A percentile compares a stretch with the other conserved stretches of the same genome.
Evolutionary conservation across 2,329 filamentous ascomycete species (phyloP).

Genomic region (Fusarium coicis): DNA sequence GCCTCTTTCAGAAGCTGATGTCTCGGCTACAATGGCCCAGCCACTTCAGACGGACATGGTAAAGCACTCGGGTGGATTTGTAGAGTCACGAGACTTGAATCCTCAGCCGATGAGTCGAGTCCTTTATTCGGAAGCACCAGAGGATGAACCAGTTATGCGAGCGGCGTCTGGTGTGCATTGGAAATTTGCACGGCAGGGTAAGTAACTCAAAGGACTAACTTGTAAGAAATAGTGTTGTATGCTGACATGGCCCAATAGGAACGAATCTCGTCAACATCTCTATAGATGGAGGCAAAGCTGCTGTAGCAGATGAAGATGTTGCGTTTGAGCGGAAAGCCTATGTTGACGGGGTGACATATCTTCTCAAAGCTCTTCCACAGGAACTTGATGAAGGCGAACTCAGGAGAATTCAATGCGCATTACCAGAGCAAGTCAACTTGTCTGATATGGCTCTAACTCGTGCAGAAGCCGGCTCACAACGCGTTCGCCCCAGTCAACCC

Average conservation of each 20-base stretch:
- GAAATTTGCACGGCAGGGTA: slow-evolving; percentile 50
- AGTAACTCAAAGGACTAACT: neutral
- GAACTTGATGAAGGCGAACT: slow-evolving; percentile 67
- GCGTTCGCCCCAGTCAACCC: slow-evolving; percentile 4
- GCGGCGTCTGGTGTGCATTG: slow-evolving; percentile 48
- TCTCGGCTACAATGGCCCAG: slow-evolving; percentile 18
- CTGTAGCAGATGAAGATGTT: slow-evolving; percentile 37
- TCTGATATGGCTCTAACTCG: neutral
- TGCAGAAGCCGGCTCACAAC: neutral
- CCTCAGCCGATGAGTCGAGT: slow-evolving; percentile 40
- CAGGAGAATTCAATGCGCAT: slow-evolving; percentile 47
- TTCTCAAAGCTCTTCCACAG: slow-evolving; percentile 70
- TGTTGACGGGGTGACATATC: slow-evolving; percentile 70
- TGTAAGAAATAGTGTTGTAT: neutral
- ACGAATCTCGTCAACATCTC: slow-evolving; percentile 45
- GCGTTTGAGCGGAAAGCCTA: slow-evolving; percentile 68
- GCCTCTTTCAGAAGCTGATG: slow-evolving; percentile 36
- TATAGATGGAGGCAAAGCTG: slow-evolving; percentile 42
- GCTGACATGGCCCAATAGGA: slow-evolving; percentile 34
- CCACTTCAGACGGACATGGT: slow-evolving; percentile 25
- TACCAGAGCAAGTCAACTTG: slow-evolving; percentile 37
- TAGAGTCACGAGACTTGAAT: slow-evolving; percentile 7
- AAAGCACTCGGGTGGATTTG: slow-evolving; percentile 12
- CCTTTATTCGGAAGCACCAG: slow-evolving; percentile 39
- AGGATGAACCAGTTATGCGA: slow-evolving; percentile 36